phyloP scores from a whole-genome alignment of 2,329 filamentous ascomycete species.

The Kalmusia sp. region DNA sequence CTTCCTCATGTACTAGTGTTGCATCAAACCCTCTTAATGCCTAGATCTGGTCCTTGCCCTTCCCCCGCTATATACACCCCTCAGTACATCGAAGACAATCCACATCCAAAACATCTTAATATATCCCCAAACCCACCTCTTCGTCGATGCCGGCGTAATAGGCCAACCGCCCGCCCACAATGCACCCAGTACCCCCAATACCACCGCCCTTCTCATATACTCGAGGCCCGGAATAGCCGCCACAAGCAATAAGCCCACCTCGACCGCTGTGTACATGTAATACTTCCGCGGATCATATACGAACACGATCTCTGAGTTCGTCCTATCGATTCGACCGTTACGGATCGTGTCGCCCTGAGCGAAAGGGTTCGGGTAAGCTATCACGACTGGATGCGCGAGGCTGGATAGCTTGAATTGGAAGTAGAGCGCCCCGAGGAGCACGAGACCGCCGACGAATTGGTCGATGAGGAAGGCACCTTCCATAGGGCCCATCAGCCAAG shows the following conservation, averaged over 20 bases:
- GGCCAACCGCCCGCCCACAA: slow-evolving; percentile 17
- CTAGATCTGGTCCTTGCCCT: too few relatives aligned
- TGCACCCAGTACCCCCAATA: slow-evolving; percentile 12
- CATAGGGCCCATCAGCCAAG: slow-evolving; percentile 11
- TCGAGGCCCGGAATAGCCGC: slow-evolving; percentile 10
- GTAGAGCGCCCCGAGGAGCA: slow-evolving; percentile 14
- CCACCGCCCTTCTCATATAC: slow-evolving; percentile 12
- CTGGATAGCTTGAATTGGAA: slow-evolving; percentile 13
- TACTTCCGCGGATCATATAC: slow-evolving; percentile 12
- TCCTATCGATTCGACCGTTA: too few relatives aligned
- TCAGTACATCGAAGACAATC: slow-evolving; percentile 15
- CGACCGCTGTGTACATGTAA: slow-evolving; percentile 4
- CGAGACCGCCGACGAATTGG: slow-evolving; percentile 14
- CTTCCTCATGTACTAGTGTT: too few relatives aligned
- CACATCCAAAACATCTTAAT: slow-evolving; percentile 16
- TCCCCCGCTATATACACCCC: slow-evolving; percentile 13
- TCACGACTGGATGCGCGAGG: not conserved
- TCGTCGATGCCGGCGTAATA: slow-evolving; percentile 12
- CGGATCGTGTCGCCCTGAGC: not conserved
- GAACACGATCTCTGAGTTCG: not conserved
- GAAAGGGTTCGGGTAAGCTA: not conserved
- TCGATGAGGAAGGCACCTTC: slow-evolving; percentile 17
- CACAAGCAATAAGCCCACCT: slow-evolving; percentile 1
- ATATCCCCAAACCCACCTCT: slow-evolving; percentile 18
- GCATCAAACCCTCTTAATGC: too few relatives aligned